These are phyloP conservation scores for Trichoderma aggressivum DNA, from an alignment of 2,329 filamentous ascomycete genomes.

Conservation along the genomic window DNA sequence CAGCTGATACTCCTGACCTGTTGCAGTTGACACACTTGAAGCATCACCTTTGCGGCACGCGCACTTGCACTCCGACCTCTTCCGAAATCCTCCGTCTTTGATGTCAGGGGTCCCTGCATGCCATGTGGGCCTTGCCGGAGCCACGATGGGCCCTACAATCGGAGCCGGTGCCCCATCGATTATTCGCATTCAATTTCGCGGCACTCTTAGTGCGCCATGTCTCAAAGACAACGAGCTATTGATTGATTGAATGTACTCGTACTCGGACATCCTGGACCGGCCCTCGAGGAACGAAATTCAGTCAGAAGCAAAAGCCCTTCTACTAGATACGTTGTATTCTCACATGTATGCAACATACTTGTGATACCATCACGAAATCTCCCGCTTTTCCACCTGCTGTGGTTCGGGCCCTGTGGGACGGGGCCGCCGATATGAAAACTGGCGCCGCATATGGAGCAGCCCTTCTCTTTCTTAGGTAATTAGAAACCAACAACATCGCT, in stretches of 20 bases:
- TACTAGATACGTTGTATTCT: background rate
- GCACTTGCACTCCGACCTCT: slow-evolving; percentile 1
- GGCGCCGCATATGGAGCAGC: background rate
- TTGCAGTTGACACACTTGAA: slow-evolving; percentile 13
- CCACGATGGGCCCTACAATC: slow-evolving; percentile 10
- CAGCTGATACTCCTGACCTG: slow-evolving; percentile 8
- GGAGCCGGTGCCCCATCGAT: slow-evolving; percentile 9
- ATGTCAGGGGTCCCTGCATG: slow-evolving; percentile 7
- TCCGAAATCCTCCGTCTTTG: slow-evolving; percentile 9
- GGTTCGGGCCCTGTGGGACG: background rate
- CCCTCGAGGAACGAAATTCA: background rate
- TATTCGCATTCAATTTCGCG: slow-evolving; percentile 3
- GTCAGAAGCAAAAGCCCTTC: background rate
- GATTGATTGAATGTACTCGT: background rate
- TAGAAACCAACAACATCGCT: background rate
- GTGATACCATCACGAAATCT: background rate
- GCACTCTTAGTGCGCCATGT: background rate
- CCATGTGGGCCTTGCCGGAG: slow-evolving; percentile 16
- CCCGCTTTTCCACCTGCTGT: background rate
- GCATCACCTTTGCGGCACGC: slow-evolving; percentile 6
- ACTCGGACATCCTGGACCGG: background rate
- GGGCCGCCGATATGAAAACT: slow-evolving; percentile 14
- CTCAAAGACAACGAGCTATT: background rate
- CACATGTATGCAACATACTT: background rate
- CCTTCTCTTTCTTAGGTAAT: background rate